A percentile compares a stretch with the other conserved stretches of the same genome.
phyloP scores from a whole-genome alignment of 441 rosid genomes.

The Corymbia calophylla region DNA sequence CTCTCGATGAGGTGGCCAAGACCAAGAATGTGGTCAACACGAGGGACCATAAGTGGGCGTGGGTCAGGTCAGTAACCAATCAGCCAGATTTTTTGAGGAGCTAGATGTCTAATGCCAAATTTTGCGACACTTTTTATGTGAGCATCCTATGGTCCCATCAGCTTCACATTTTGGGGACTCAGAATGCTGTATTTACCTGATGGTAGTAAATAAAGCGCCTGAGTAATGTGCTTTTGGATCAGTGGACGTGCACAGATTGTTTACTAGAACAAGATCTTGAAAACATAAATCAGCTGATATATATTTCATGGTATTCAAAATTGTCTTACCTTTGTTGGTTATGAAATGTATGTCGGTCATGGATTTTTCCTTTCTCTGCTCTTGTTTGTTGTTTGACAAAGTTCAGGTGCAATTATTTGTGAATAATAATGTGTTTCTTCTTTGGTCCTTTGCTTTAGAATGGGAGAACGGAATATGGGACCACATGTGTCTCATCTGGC shows the following conservation, averaged over 20 bases:
- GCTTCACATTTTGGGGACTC: background rate
- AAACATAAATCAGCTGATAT: background rate
- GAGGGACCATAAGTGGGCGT: constrained; percentile 78
- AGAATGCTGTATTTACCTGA: background rate
- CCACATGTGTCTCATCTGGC: background rate
- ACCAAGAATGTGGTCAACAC: constrained; percentile 56
- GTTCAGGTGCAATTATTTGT: background rate
- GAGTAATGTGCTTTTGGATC: background rate
- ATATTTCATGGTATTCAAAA: background rate
- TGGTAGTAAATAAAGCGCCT: background rate
- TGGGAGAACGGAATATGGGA: background rate
- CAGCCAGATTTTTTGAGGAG: constrained; percentile 63
- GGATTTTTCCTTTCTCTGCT: background rate
- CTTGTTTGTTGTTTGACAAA: background rate
- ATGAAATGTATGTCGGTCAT: background rate
- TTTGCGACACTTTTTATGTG: background rate
- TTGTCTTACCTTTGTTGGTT: background rate
- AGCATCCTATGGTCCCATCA: background rate
- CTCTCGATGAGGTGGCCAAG: constrained; percentile 57
- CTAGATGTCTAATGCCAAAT: background rate
- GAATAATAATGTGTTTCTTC: background rate
- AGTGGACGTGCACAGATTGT: background rate
- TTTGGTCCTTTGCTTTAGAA: background rate
- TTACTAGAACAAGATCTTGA: background rate
- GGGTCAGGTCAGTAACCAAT: constrained; percentile 77